These are phyloP conservation scores for Cyberlindnera misumaiensis DNA, from an alignment of 805 yeast genomes.

Conservation along the genomic window DNA sequence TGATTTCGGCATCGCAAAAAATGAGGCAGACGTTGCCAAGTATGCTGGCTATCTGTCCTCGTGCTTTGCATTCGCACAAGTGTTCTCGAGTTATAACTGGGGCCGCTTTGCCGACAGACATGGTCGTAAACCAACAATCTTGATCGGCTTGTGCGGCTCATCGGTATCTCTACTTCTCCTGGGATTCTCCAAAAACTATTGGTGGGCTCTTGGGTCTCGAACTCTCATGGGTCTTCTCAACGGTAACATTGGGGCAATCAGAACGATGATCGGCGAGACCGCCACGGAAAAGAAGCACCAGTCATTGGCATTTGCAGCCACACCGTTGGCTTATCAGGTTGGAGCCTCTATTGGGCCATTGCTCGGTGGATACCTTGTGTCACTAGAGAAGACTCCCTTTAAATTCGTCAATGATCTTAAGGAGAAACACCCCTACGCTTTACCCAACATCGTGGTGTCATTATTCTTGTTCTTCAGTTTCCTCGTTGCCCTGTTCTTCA, in stretches of 20 bases:
- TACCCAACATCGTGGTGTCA: slow-evolving; percentile 13
- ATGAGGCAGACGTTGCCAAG: slow-evolving; percentile 13
- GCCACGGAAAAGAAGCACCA: slow-evolving; percentile 15
- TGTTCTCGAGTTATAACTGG: slow-evolving; percentile 13
- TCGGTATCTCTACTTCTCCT: slow-evolving; percentile 9
- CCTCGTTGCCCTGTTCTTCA: slow-evolving; percentile 10
- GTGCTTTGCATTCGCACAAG: slow-evolving; percentile 12
- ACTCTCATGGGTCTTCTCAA: slow-evolving; percentile 14
- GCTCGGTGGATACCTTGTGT: slow-evolving; percentile 12
- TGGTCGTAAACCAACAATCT: slow-evolving; percentile 15
- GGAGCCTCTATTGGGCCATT: slow-evolving; percentile 15
- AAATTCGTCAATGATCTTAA: slow-evolving; percentile 7
- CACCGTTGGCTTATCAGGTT: slow-evolving; percentile 14
- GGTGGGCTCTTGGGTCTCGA: slow-evolving; percentile 13
- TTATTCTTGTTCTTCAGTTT: slow-evolving; percentile 3
- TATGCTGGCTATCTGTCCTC: slow-evolving; percentile 15
- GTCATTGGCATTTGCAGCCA: slow-evolving; percentile 14
- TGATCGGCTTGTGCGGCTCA: slow-evolving; percentile 12
- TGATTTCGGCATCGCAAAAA: slow-evolving; percentile 14
- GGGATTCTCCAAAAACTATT: slow-evolving; percentile 13
- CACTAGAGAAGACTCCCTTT: slow-evolving; percentile 10
- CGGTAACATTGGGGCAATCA: slow-evolving; percentile 14
- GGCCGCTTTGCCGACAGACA: slow-evolving; percentile 12
- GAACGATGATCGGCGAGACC: slow-evolving; percentile 14
- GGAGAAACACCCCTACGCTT: slow-evolving; percentile 10